Base-by-base conservation (phyloP, 768 basidiomycete genomes). In the Zangia roseola region DNA sequence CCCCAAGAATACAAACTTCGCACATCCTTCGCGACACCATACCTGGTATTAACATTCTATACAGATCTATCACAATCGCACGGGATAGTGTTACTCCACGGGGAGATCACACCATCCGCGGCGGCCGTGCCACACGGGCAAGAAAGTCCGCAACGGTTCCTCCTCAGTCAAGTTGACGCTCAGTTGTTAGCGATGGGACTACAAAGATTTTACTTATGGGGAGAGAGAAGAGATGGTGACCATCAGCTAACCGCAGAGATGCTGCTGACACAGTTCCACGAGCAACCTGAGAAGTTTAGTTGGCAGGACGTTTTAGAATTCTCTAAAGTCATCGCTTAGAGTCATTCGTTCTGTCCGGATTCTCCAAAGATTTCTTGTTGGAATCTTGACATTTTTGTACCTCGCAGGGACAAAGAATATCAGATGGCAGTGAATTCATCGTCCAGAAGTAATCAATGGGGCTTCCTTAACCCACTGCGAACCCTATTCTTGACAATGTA, bases 1-100 rank as follows among this genome's bases (percentile, higher is more conserved):
- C 76, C 98, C 36, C 86, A 88, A 56, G 95, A 97, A 71, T 99
- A 91, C 79, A 95, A 97, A 68, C 69, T 83, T 48, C 84, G 88
- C 34, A 78, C 78, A 44, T 77, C 86, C 16, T 97, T 86, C 66
- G 89, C 97, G 7, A 94, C 92, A 5, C 94, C 95, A 1, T 90
- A 92, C 63, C 77, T 99, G 21, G 88, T 89, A 20, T 61, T 97
- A 33, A 97, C 94, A 5, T 83, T 91, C 67, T 97, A 98, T 69
- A 87, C 94, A 42, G 94, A 98, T 60, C 71, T 99, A 6, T 81
- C 84, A 2, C 67, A 77, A 23, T 83, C 88, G 5, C 92, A 97
- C 60, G 84, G 82, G 10, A 65, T 88, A 38, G 91, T 97, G 3
- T 80, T 99, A 5, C 74, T 98, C 69, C 77, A 93, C 16, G 97